Evolutionary conservation across 2,329 filamentous ascomycete species (phyloP), one percentile per base, ranked within the genome.

Genomic region (Penicillium sp.): DNA sequence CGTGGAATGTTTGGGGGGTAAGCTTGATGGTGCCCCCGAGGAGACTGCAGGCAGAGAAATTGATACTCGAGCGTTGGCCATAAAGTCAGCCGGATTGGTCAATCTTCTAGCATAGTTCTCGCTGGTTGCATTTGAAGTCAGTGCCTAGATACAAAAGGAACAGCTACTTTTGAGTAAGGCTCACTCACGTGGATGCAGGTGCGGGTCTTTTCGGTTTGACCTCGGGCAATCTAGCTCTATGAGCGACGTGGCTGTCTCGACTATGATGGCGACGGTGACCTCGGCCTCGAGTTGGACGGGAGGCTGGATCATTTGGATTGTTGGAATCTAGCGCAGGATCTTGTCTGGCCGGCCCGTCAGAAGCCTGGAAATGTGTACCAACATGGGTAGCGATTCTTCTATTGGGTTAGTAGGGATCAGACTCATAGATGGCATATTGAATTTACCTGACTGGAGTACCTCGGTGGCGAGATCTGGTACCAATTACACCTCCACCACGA

Each of bases 401-500:
- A 35, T 35, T 30, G 14, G n/a, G 48, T 51, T 2, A 51, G 48
- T 22, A 35, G 35, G 35, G 30, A 11, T 35, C 28, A 16, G 11
- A 11, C 2, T 22, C n/a, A 19, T 5, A 11, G 48, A 30, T 22
- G n/a, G 7, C 6, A n/a, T 13, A 2, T 33, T 26, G 13, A n/a
- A 4, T n/a, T 35, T 35, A 51, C 48, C 48, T 33, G 10, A 10
- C 14, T 2, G 48, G 28, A 3, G 48, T 35, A 13, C 28, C 10
- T 14, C 14, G 48, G n/a, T 13, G 4, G 30, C 67, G 69, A 11
- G 63, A 64, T 53, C 68, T 65, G 38, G 61, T 67, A 8, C 71
- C 72, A 35, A 59, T 58, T 25, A 67, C 65, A 45, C 71, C 72
- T 35, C 68, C 68, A 33, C 74, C 72, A 48, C 69, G 68, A 6